phyloP scores from a whole-genome alignment of 768 basidiomycete genomes.

The Phylloporus arenicola region DNA sequence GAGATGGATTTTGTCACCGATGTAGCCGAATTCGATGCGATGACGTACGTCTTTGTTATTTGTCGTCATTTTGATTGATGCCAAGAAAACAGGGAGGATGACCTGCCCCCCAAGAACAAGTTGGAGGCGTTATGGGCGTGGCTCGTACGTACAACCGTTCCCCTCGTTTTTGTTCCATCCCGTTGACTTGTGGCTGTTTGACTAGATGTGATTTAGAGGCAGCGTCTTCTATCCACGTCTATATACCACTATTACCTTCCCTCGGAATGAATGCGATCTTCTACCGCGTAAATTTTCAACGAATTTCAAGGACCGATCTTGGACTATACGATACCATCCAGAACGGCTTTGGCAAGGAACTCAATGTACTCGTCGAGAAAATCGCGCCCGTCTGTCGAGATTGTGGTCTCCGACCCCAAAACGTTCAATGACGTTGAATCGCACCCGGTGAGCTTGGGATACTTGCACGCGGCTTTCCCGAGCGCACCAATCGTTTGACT shows the following conservation, averaged over 20 bases:
- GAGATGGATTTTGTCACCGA: constrained; percentile 27
- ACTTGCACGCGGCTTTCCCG: too few relatives aligned
- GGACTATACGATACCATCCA: too few relatives aligned
- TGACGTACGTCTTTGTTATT: constrained; percentile 14
- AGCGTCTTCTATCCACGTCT: neutral
- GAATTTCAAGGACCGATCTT: too few relatives aligned
- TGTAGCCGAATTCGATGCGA: constrained; percentile 26
- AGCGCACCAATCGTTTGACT: too few relatives aligned
- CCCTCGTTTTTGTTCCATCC: neutral
- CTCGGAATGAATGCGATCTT: too few relatives aligned
- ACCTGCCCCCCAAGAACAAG: constrained; percentile 23
- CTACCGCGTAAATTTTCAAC: too few relatives aligned
- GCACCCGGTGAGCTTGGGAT: too few relatives aligned
- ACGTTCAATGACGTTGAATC: too few relatives aligned
- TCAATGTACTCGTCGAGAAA: too few relatives aligned
- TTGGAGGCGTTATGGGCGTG: constrained; percentile 26
- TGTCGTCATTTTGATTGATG: neutral
- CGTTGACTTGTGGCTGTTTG: neutral
- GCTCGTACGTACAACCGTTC: constrained; percentile 15
- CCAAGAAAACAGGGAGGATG: constrained; percentile 18
- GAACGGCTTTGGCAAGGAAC: too few relatives aligned
- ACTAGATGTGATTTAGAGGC: neutral
- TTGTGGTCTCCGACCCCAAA: too few relatives aligned
- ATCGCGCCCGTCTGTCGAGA: too few relatives aligned
- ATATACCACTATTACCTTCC: neutral